Evolutionary conservation across 2,329 filamentous ascomycete species (phyloP), one percentile per base, ranked within the genome.

Genomic region (Sarocladium oryzae): DNA sequence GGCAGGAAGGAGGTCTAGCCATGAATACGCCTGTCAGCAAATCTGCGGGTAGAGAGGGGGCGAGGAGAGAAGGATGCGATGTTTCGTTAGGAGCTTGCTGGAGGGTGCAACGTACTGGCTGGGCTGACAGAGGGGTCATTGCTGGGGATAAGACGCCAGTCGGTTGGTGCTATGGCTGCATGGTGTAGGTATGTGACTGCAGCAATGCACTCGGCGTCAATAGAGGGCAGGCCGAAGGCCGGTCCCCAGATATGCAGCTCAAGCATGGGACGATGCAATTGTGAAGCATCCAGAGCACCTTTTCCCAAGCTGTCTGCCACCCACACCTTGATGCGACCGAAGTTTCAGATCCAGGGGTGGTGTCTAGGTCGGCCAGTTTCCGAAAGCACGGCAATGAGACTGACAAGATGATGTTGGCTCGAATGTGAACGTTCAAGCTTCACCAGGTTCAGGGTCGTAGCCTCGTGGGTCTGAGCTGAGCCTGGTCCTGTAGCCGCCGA

Each of bases 181-280:
- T 81, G 74, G 54, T 81, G 78, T 52, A 95, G 76, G 65, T 91
- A 91, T 50, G 88, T 82, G 57, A 96, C 82, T 38, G 86, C 77
- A 24, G 91, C 91, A 54, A 95, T 81, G 64, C 91, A 97, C 73
- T 95, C 88, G 41, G 92, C 77, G 62, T 97, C 91, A 61, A 97
- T 86, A 38, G 93, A 97, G 13, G 92, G 85, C 40, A 96, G 80
- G 36, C 84, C 84, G 66, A 96, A 95, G 36, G 88, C 91, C 51
- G 89, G 85, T 48, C 91, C 91, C 86, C 91, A 95, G 62, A 96
- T 79, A 69, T 96, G 87, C 54, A 99, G 80, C 70, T 92, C 81
- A 48, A 70, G 56, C 68, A 70, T 70, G 28, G 28, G n/a, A n/a
- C n/a, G n/a, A n/a, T n/a, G n/a, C n/a, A n/a, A n/a, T n/a, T n/a